These are phyloP conservation scores for Inga oerstediana DNA, from an alignment of 306 rosid genomes.

Conservation along the genomic window DNA sequence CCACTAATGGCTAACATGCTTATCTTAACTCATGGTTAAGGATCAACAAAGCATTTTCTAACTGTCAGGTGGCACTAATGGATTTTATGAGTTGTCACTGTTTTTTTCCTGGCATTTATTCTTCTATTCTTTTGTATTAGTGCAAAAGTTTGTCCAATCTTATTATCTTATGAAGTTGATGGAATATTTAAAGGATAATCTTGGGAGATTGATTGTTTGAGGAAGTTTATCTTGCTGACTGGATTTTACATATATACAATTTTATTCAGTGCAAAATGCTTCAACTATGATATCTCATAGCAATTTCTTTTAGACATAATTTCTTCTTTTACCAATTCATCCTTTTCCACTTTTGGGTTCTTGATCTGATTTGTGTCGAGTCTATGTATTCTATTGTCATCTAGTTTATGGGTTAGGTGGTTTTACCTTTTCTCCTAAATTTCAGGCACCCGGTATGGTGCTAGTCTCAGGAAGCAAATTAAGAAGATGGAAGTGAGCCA, in stretches of 20 bases:
- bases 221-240: not conserved
- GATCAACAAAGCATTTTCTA: not conserved
- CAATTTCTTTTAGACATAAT: not conserved
- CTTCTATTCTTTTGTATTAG: not conserved
- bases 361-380: not conserved
- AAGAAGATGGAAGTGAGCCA: constrained; percentile 92
- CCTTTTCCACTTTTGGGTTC: not conserved
- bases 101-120: not conserved
- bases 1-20: not conserved
- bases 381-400: not conserved
- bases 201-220: not conserved
- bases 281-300: not conserved
- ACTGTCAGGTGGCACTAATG: not conserved
- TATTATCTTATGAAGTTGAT: not conserved
- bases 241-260: not conserved
- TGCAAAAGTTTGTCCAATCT: not conserved
- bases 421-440: not conserved
- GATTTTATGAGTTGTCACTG: not conserved
- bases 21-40: not conserved
- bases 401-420: not conserved
- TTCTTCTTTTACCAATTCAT: not conserved
- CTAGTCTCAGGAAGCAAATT: constrained; percentile 87
- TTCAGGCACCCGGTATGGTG: constrained; percentile 87
- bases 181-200: not conserved
- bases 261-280: not conserved